Evolutionary conservation across 2,329 filamentous ascomycete species (phyloP), one percentile per base, ranked within the genome.

Genomic region (Aaosphaeria pasadenensis): DNA sequence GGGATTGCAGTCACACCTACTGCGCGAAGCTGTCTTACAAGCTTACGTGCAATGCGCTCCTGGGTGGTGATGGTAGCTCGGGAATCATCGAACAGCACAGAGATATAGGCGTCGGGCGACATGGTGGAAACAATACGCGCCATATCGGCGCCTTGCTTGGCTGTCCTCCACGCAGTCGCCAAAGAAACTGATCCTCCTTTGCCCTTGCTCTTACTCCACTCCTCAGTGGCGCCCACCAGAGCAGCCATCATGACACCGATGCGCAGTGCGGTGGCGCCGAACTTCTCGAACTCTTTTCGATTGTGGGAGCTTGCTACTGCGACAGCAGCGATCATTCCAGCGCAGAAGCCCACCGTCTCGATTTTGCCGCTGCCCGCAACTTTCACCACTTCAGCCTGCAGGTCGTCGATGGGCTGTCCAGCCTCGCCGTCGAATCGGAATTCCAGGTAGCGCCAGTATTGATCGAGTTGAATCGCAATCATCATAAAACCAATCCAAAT

Each of bases 401-500:
- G 40, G 33, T 36, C 33, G 9, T 7, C 30, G 35, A 7, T 11
- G 9, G 32, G 35, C 24, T 30, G 7, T 17, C 5, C 40, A 24
- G 17, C 17, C 17, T 24, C 17, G 17, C 17, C 17, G 13, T 39
- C 24, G 5, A 45, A 13, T 29, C 11, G 29, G 5, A 51, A 36
- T 11, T 55, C 43, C 35, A 62, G 54, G 43, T 57, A 65, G 4
- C 41, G 44, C 38, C 49, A 49, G 49, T 73, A 73, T 43, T 73
- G 59, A 5, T 55, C 55, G 6, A 74, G 55, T n/a, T 76, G 73
- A 4, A 58, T 57, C 40, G 70, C 55, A 11, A 75, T 62, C 5
- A 73, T 66, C 5, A 76, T 58, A 0, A 72, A 71, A 5, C 58
- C 65, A 13, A 42, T 17, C 24, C 11, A 17, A 7, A 42, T 11